A percentile compares a stretch with the other conserved stretches of the same genome.
phyloP scores from a whole-genome alignment of 2,329 filamentous ascomycete species.

The Proliferodiscus dingleyae region DNA sequence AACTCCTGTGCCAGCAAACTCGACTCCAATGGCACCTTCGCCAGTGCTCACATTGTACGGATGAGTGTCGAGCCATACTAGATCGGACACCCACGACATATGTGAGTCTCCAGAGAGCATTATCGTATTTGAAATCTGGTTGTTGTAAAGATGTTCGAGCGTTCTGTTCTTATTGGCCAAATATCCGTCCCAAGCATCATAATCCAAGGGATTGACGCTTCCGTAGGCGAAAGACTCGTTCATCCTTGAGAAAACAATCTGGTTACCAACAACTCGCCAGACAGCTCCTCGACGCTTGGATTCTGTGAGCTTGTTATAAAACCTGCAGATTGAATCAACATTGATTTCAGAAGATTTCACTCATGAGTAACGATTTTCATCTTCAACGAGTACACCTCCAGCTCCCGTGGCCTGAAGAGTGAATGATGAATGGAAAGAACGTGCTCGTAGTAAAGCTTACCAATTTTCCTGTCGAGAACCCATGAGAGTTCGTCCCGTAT shows the following conservation, averaged over 20 bases:
- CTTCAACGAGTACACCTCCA: too few species aligned
- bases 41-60: constrained; percentile 51
- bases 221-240: constrained; percentile 31
- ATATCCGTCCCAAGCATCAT: constrained; percentile 63
- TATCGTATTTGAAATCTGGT: constrained; percentile 68
- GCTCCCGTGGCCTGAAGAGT: too few species aligned
- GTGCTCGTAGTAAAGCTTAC: neutral
- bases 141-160: constrained; percentile 58
- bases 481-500: constrained; percentile 66
- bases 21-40: constrained; percentile 52
- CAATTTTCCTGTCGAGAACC: constrained; percentile 65
- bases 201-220: constrained; percentile 40
- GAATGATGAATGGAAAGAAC: too few species aligned
- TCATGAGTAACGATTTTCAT: too few species aligned
- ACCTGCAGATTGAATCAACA: constrained; percentile 39
- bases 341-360: neutral
- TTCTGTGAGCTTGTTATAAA: constrained; percentile 54
- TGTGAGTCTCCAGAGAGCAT: constrained; percentile 69
- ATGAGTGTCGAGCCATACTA: constrained; percentile 52
- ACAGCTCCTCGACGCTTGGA: constrained; percentile 60
- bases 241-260: constrained; percentile 61
- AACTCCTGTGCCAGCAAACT: constrained; percentile 64
- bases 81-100: constrained; percentile 57
- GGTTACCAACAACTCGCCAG: constrained; percentile 69
- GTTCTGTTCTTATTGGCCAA: constrained; percentile 67